These are phyloP conservation scores for Leccinum colubrinum DNA, from an alignment of 1,284 basidiomycete genomes.

Conservation along the genomic window DNA sequence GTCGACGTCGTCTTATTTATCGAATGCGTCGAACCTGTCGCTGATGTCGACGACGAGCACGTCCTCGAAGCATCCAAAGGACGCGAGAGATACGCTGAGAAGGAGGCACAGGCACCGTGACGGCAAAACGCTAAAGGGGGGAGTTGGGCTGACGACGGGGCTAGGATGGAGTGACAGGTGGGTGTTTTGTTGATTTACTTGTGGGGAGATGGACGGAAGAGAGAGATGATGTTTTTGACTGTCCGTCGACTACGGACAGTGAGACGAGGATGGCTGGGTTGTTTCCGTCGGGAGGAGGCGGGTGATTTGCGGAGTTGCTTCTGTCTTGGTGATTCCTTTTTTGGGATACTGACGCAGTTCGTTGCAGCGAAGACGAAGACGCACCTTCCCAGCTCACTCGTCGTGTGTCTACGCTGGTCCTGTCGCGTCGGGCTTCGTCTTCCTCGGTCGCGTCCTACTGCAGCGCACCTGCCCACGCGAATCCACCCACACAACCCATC, in stretches of 20 bases:
- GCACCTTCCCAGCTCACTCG: conserved; percentile 72
- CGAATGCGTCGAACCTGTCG: conserved; percentile 32
- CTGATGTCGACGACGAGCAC: conserved; percentile 38
- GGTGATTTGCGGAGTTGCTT: conserved; percentile 7
- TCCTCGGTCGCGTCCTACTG: conserved; percentile 28
- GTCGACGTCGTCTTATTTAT: conserved; percentile 23
- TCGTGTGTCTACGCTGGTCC: conserved; percentile 55
- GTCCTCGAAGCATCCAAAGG: conserved; percentile 56
- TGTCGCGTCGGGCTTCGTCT: conserved; percentile 41
- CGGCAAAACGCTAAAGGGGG: conserved; percentile 62
- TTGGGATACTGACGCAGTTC: neutral
- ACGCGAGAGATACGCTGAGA: conserved; percentile 61
- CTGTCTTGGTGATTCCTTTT: conserved; percentile 3
- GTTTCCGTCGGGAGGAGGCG: conserved; percentile 2
- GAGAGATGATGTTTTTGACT: conserved; percentile 14
- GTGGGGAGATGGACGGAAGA: neutral
- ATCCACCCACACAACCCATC: conserved; percentile 24
- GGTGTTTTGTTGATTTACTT: conserved; percentile 19
- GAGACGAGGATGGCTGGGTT: neutral
- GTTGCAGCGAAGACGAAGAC: conserved; percentile 72
- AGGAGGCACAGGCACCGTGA: conserved; percentile 70
- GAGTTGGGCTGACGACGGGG: conserved; percentile 77
- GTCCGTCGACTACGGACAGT: conserved; percentile 3
- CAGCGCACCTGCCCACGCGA: conserved; percentile 14
- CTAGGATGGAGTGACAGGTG: conserved; percentile 83